Percentiles rank a stretch among this genome's conserved stretches.
phyloP scores from a whole-genome alignment of 495 filamentous ascomycete genomes.

The Neurospora pannonica region DNA sequence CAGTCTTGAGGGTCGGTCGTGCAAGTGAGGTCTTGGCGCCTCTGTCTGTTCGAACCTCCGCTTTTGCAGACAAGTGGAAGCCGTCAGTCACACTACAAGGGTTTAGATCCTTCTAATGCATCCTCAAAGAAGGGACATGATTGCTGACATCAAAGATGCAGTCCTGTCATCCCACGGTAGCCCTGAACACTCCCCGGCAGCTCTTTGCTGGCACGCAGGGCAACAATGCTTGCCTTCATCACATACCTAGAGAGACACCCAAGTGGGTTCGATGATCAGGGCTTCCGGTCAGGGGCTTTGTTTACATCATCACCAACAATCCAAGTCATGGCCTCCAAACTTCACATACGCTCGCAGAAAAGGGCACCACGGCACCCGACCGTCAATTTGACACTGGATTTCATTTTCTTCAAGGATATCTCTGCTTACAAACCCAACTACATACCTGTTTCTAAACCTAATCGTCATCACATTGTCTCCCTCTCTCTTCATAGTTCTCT shows the following conservation, averaged over 20 bases:
- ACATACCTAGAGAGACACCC: background rate
- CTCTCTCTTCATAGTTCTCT: too few species aligned
- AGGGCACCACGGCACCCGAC: background rate
- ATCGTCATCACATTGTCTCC: background rate
- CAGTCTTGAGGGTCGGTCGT: background rate
- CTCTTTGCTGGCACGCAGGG: background rate
- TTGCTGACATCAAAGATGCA: background rate
- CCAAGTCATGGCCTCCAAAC: background rate
- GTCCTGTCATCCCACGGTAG: background rate
- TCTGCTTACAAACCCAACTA: background rate
- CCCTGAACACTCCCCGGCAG: background rate
- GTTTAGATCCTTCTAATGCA: too few species aligned
- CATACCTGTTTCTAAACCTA: background rate
- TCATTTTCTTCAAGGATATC: background rate
- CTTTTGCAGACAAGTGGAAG: background rate
- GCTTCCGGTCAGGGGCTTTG: background rate
- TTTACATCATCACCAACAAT: background rate
- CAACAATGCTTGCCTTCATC: background rate
- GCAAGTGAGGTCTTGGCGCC: background rate
- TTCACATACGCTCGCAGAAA: background rate
- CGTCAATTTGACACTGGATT: background rate
- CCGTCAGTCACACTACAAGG: background rate
- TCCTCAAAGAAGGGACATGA: background rate
- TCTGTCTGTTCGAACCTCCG: background rate
- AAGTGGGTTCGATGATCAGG: background rate